Conservation (phyloP, 1,284 basidiomycete species). For the Tilletia caries region DNA sequence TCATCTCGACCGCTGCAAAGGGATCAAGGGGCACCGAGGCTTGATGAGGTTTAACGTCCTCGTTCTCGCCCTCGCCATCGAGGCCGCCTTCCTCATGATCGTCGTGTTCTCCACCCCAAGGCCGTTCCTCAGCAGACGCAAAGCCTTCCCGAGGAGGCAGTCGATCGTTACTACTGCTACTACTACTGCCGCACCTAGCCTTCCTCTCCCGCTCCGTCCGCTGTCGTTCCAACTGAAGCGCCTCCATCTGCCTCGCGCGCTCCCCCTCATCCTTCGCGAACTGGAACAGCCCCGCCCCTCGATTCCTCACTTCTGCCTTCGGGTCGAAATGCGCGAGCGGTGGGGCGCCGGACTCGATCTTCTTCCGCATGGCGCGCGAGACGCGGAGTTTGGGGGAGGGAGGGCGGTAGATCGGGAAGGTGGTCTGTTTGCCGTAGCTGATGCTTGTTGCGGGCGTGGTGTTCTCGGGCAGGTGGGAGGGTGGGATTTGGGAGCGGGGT, state of each 20-base stretch:
- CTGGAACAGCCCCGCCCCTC: conserved; percentile 83
- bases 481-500: conserved; percentile 71
- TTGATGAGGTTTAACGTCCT: neutral
- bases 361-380: neutral
- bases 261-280: conserved; percentile 78
- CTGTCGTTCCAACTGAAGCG: conserved; percentile 56
- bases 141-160: no score
- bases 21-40: neutral
- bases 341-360: neutral
- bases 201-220: conserved; percentile 8
- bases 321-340: conserved; percentile 78
- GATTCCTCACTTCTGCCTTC: conserved; percentile 73
- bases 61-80: neutral
- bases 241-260: conserved; percentile 73
- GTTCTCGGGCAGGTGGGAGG: conserved; percentile 59
- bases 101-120: neutral
- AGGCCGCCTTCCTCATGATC: conserved; percentile 10
- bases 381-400: conserved; percentile 5
- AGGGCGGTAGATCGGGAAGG: conserved; percentile 79
- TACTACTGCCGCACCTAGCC: neutral
- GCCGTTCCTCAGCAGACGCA: neutral
- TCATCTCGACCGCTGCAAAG: conserved; percentile 3
- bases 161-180: no score
- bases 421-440: conserved; percentile 54
- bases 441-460: neutral